phyloP scores from a whole-genome alignment of 495 filamentous ascomycete species.

The Penicillium silybi region DNA sequence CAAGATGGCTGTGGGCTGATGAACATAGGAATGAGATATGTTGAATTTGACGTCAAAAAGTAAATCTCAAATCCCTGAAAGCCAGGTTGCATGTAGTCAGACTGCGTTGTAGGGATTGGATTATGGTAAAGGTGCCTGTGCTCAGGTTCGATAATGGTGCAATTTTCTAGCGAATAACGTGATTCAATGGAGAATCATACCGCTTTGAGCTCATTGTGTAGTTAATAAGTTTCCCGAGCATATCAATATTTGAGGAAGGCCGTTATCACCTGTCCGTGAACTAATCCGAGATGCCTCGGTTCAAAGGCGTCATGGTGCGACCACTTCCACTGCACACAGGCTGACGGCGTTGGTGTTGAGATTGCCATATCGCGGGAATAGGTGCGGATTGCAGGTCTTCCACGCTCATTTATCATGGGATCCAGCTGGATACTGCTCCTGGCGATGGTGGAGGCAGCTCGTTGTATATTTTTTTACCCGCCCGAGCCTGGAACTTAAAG shows the following conservation, averaged over 20 bases:
- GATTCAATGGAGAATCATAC: background rate
- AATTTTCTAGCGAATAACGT: background rate
- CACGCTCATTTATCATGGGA: background rate
- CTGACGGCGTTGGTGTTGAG: background rate
- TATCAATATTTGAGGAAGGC: background rate
- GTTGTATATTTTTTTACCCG: background rate
- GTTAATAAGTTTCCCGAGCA: background rate
- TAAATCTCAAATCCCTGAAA: no score
- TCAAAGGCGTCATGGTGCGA: background rate
- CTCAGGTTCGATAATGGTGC: no score
- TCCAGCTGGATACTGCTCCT: background rate
- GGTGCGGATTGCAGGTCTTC: background rate
- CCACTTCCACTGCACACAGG: background rate
- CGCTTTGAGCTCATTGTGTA: background rate
- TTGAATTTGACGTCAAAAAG: background rate
- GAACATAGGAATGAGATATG: background rate
- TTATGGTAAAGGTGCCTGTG: background rate
- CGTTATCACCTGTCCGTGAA: background rate
- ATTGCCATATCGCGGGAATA: background rate
- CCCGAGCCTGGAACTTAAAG: background rate
- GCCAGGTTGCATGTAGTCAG: background rate
- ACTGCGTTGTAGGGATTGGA: background rate
- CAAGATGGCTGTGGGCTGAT: slow-evolving; percentile 13
- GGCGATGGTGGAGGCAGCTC: background rate
- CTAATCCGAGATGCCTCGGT: background rate